Evolutionary conservation across 306 rosid species (phyloP), one percentile per base, ranked within the genome.

Genomic region (Sindora glabra): DNA sequence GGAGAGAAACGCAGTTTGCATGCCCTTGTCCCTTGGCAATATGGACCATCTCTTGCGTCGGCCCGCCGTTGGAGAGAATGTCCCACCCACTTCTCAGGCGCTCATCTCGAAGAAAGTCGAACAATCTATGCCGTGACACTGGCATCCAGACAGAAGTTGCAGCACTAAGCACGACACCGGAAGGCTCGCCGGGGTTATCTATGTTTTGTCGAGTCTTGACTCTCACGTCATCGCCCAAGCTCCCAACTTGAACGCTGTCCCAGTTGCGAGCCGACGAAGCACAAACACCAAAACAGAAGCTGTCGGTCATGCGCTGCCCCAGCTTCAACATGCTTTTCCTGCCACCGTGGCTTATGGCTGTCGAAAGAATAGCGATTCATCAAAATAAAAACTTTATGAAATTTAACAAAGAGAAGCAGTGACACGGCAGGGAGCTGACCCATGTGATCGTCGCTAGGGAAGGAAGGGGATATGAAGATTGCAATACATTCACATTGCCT

Each of bases 101-200:
- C 27, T 67, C 84, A 0, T 88, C 84, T 5, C 78, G 71, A 47
- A 92, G 47, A 69, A 88, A 86, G 34, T 75, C 78, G 56, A 88
- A 92, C 73, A 88, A 27, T 51, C 75, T 74, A 34, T 73, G 71
- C 16, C 77, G 81, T 2, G 94, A 26, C 10, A 86, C 74, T 0
- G 96, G 94, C 56, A 92, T 26, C 95, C 95, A 88, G 47, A 92
- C 82, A 45, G 90, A 76, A 10, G 95, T 83, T 10, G 98, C 73
- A 7, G 89, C 98, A 54, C 98, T 83, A 63, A 92, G 53, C 34
- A 86, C 81, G 6, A 79, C 60, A 9, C 95, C 84, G 0, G 77
- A 62, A 49, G 86, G 82, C 82, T 85, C 95, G 2, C 83, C 88
- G 0, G 89, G 80, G 38, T 70, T 79, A 23, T 78, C 79, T 42